Evolutionary conservation across 2,329 filamentous ascomycete species (phyloP).

Genomic region (Hansfordia pulvinata): DNA sequence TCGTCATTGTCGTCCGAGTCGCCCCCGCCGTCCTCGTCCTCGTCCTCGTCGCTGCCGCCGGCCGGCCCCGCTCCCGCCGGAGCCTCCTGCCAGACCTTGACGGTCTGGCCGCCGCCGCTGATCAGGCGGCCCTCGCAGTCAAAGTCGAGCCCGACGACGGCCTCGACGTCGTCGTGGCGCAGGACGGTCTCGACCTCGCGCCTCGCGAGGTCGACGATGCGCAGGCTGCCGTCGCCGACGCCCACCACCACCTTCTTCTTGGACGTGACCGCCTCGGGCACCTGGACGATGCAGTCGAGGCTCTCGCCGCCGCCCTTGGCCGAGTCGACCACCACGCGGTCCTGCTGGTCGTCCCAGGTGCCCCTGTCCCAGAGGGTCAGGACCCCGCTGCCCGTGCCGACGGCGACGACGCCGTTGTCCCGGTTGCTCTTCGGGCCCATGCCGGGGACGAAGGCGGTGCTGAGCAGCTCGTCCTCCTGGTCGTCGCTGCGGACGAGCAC

Average conservation of each 20-base stretch:
- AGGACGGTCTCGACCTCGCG: slow-evolving; percentile 57
- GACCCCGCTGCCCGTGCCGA: slow-evolving; percentile 64
- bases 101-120: slow-evolving; percentile 68
- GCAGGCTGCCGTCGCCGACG: slow-evolving; percentile 65
- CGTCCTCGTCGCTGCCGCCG: slow-evolving; percentile 26
- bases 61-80: slow-evolving; percentile 22
- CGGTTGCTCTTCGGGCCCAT: slow-evolving; percentile 52
- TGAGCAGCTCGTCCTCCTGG: slow-evolving; percentile 87
- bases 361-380: slow-evolving; percentile 90
- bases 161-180: slow-evolving; percentile 79
- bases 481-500: slow-evolving; percentile 84
- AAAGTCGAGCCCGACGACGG: slow-evolving; percentile 69
- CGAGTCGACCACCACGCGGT: slow-evolving; percentile 65
- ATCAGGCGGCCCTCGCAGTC: slow-evolving; percentile 80
- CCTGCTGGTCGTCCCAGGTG: slow-evolving; percentile 89
- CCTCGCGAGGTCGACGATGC: slow-evolving; percentile 60
- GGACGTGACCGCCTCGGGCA: slow-evolving; percentile 57
- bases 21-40: slow-evolving; percentile 31
- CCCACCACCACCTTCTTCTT: slow-evolving; percentile 69
- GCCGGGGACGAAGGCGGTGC: slow-evolving; percentile 64
- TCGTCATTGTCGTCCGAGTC: slow-evolving; percentile 25
- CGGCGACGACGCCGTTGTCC: slow-evolving; percentile 63
- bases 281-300: slow-evolving; percentile 60
- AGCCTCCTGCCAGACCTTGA: slow-evolving; percentile 84
- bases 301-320: slow-evolving; percentile 56